These are phyloP conservation scores for Aspergillus arachidicola DNA, from an alignment of 2,329 filamentous ascomycete species.

Conservation along the genomic window DNA sequence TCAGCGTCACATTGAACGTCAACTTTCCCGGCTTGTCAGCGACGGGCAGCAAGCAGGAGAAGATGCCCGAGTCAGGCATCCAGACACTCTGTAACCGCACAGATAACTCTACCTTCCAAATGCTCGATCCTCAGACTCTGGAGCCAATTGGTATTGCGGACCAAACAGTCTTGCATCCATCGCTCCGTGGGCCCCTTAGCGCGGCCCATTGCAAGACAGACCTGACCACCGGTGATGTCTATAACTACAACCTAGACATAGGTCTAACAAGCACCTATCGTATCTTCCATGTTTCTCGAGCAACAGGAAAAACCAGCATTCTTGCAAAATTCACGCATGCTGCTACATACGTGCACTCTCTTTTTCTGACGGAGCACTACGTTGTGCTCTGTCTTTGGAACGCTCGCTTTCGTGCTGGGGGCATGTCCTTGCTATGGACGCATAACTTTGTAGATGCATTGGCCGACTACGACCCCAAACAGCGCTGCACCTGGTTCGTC, in stretches of 20 bases:
- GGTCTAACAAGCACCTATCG: not conserved
- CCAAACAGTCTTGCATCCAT: not conserved
- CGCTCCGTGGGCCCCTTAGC: not conserved
- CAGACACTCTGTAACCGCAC: not conserved
- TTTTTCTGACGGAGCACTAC: not conserved
- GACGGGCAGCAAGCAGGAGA: not conserved
- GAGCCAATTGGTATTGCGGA: not conserved
- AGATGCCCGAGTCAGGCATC: not conserved
- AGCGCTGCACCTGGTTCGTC: not conserved
- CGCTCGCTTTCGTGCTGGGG: not conserved
- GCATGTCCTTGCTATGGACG: not conserved
- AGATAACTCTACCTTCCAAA: not conserved
- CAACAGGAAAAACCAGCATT: not conserved
- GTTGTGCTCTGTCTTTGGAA: not conserved
- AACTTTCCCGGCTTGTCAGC: not conserved
- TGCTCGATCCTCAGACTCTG: not conserved
- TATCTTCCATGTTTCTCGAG: not conserved
- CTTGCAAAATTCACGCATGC: not conserved
- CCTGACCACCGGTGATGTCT: not conserved
- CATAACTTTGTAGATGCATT: not conserved
- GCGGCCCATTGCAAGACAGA: not conserved
- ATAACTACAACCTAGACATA: not conserved
- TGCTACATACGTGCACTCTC: not conserved
- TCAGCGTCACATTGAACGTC: not conserved
- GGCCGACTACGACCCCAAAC: not conserved